These are phyloP conservation scores for Neonectria coccinea DNA, from an alignment of 2,329 filamentous ascomycete species.

Conservation along the genomic window DNA sequence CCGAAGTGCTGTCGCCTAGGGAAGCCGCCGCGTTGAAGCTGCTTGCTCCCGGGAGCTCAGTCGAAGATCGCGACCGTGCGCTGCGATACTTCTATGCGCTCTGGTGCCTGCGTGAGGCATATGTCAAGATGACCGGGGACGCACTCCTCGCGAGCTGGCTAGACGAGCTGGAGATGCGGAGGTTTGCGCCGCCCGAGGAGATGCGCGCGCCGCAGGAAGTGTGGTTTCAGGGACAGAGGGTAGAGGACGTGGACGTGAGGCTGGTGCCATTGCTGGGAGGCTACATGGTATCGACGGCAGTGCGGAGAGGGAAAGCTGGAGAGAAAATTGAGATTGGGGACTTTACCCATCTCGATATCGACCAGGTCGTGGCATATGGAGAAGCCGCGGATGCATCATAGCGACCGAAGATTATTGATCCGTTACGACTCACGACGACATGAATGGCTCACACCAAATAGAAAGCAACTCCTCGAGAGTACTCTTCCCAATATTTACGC, in stretches of 20 bases:
- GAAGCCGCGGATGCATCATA: constrained; percentile 45
- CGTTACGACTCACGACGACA: constrained; percentile 19
- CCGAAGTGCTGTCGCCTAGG: constrained; percentile 73
- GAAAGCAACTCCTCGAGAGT: not conserved
- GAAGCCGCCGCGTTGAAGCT: constrained; percentile 73
- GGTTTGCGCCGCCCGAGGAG: constrained; percentile 68
- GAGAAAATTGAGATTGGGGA: constrained; percentile 55
- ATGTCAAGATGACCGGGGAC: constrained; percentile 86
- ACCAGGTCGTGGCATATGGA: constrained; percentile 59
- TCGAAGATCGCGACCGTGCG: constrained; percentile 61
- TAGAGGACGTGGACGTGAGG: constrained; percentile 51
- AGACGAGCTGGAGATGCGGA: constrained; percentile 74
- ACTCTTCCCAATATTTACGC: not conserved
- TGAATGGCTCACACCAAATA: constrained; percentile 2
- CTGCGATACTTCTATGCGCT: constrained; percentile 80
- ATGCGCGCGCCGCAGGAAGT: constrained; percentile 44
- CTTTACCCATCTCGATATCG: constrained; percentile 58
- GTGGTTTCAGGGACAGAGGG: constrained; percentile 46
- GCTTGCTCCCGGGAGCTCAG: constrained; percentile 45
- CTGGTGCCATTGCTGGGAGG: constrained; percentile 59
- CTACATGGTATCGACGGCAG: constrained; percentile 67
- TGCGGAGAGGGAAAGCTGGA: constrained; percentile 57
- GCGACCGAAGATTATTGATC: constrained; percentile 6
- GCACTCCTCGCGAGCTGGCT: constrained; percentile 81
- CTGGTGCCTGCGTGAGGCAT: constrained; percentile 84